Evolutionary conservation across 441 rosid genomes (phyloP), one percentile per base, ranked within the genome.

Genomic region (Corymbia citriodora): DNA sequence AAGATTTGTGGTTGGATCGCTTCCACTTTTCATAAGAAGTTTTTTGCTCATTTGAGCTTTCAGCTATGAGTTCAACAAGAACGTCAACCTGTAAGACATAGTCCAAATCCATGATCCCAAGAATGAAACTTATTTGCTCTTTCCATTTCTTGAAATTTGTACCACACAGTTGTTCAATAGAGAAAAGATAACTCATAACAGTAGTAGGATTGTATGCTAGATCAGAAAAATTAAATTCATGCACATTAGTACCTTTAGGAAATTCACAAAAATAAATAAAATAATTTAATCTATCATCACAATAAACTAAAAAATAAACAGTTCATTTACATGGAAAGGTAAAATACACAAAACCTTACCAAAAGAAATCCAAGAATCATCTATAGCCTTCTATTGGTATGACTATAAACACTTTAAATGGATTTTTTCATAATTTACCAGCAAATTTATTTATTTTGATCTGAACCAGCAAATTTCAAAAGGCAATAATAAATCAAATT

Each of bases 81-180:
- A 0, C 1, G 0, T 57, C 63, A 2, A 57, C 63, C 23, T 0
- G 5, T 57, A 10, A 57, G 63, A 4, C 40, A 36, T 36, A 36
- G 29, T 23, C 79, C 79, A 70, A 33, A 33, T 70, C 45, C 45
- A 70, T 33, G 23, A 70, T 23, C 11, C 79, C 10, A 70, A 17
- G 23, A 70, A 36, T 70, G 79, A 70, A 23, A 33, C 13, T 31
- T 31, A 68, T 68, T 68, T 68, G 45, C 79, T 68, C 0, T 17
- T 3, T 68, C 45, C 79, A 70, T 5, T 70, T 70, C 23, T 70
- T 33, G 33, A 31, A 33, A 9, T 70, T 70, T 70, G 45, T 10
- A 33, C 23, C 3, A 33, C 13, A 31, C 45, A 31, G 2, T 70
- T 70, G 13, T 31, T 70, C 45, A 31, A 70, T 68, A 17, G 45